Evolutionary conservation across 192 early-diverging fungal genomes (phyloP), one percentile per base, ranked within the genome.

Genomic region (Paraglomus occultum): DNA sequence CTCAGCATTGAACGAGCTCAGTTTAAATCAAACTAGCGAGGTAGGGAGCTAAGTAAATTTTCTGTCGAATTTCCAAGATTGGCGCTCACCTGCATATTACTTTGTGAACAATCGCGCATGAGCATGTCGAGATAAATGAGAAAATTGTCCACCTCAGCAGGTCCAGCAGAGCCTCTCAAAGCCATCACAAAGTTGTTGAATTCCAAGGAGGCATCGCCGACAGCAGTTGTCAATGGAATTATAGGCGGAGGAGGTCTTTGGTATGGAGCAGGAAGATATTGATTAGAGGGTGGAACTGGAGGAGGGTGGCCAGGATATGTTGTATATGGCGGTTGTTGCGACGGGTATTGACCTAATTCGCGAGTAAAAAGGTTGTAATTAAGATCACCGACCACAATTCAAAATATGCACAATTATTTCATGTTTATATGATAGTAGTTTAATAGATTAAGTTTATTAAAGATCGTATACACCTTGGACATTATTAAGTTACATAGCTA

Each of bases 51-150:
- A 42, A 46, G 40, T 43, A 4, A 40, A 50, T 64, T 58, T 60
- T 47, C 20, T 3, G 51, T 42, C 15, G 11, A 49, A 51, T 51
- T 31, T 43, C 44, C 8, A 22, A 50, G 52, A 42, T 4, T 9
- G n/a, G 53, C 15, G n/a, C 14, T 14, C 38, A 83, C 83, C 70
- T 84, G 79, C 58, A 84, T 83, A 60, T 84, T 82, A 0, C 79
- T 77, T 57, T 80, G 78, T 18, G 83, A 84, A 51, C 83, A 84
- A 46, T 84, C 83, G 23, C 69, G 73, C 74, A 84, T 83, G 40
- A 82, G 71, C 77, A 78, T 67, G 39, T 77, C 72, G 6, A 84
- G 64, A n/a, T 51, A 57, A 20, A 53, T 14, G 14, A 57, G 67
- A 69, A 69, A 69, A 57, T 57, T 55, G 23, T 69, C 67, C 38